phyloP scores from a whole-genome alignment of 2,329 filamentous ascomycete species.

The Penicillium oxalicum region DNA sequence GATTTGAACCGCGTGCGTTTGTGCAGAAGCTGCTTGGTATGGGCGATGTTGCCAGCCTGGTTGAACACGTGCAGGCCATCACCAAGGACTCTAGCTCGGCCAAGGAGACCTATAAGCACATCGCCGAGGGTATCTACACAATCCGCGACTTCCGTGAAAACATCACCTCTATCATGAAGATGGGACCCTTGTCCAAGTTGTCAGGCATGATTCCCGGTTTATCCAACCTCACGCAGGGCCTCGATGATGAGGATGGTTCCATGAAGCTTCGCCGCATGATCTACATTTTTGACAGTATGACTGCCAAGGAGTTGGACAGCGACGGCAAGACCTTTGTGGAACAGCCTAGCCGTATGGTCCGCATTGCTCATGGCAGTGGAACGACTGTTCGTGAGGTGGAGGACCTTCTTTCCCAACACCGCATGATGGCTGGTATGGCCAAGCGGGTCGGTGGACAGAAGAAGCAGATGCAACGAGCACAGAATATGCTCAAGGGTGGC shows the following conservation, averaged over 20 bases:
- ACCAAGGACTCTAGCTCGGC: slow-evolving; percentile 73
- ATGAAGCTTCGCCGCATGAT: slow-evolving; percentile 96
- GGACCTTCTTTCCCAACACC: slow-evolving; percentile 92
- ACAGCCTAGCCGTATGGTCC: slow-evolving; percentile 85
- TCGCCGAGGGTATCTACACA: slow-evolving; percentile 93
- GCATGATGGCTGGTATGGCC: slow-evolving; percentile 98
- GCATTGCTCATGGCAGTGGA: slow-evolving; percentile 82
- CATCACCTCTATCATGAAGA: slow-evolving; percentile 98
- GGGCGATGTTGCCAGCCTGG: slow-evolving; percentile 91
- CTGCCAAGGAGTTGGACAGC: slow-evolving; percentile 85
- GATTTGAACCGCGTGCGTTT: slow-evolving; percentile 88
- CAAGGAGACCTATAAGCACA: slow-evolving; percentile 99
- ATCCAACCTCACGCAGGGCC: slow-evolving; percentile 85
- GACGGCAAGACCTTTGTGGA: slow-evolving; percentile 93
- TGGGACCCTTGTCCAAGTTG: slow-evolving; percentile 96
- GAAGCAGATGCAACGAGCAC: slow-evolving; percentile 94
- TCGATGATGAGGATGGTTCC: slow-evolving; percentile 95
- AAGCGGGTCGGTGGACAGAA: slow-evolving; percentile 98
- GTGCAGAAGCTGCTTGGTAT: slow-evolving; percentile 91
- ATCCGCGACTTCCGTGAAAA: slow-evolving; percentile 92
- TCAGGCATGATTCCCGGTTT: slow-evolving; percentile 98
- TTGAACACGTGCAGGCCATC: slow-evolving; percentile 93
- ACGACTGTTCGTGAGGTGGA: slow-evolving; percentile 91
- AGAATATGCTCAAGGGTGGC: slow-evolving; percentile 81
- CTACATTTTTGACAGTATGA: slow-evolving; percentile 98